Evolutionary conservation across 306 rosid species (phyloP), one percentile per base, ranked within the genome.

Genomic region (Vachellia collinsii): DNA sequence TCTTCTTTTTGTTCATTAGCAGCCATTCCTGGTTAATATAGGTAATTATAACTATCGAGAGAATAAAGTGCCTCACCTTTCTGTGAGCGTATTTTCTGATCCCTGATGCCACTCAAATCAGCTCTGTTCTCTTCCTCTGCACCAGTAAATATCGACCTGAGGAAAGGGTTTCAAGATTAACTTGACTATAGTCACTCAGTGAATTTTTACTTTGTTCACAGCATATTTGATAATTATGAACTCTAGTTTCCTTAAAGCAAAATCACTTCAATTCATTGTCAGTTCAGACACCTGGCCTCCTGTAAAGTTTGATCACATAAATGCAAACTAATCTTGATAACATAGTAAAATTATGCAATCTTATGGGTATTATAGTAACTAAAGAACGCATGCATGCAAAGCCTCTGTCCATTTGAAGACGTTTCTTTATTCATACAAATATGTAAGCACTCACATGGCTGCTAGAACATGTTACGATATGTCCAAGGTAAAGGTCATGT

Each of bases 21-120:
- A 20, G 25, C 11, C 6, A 44, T n/a, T 34, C 34, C 42, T 46
- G 38, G 14, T 20, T 56, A 61, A 58, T 74, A 38, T 56, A 42
- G 38, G 65, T 59, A 62, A 64, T 59, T 46, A 63, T 56, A 34
- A 8, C 79, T 64, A 8, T 47, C 39, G 7, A 59, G 70, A 73
- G 65, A 61, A 74, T n/a, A 43, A 69, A 69, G 36, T 43, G 58
- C n/a, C 41, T 39, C 81, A 93, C 99, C 99, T 95, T 86, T 88
- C 61, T 74, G 88, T 9, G 75, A 64, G 70, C 77, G 61, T 65
- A 82, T 74, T 78, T 82, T 85, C 85, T 36, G 82, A 69, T 88
- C 89, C 72, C 80, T 66, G 77, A 71, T 72, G 19, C 89, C 82
- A 83, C 83, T 62, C 8, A 42, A 75, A 80, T 82, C 88, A 82